These are phyloP conservation scores for Salix arbutifolia DNA, from an alignment of 345 rosid species.

Conservation along the genomic window DNA sequence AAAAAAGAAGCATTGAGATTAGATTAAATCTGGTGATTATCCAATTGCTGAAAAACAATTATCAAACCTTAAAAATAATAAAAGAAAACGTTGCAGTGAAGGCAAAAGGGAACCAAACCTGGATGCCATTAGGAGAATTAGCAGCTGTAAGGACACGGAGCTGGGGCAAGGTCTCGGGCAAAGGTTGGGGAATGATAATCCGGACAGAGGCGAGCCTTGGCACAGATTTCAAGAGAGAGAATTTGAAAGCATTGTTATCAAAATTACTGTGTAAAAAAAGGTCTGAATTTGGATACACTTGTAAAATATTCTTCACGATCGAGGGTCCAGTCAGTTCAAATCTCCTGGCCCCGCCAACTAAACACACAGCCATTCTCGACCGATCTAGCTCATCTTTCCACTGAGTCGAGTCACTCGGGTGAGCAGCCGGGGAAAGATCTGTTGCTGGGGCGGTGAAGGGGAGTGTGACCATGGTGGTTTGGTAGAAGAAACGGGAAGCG, in stretches of 20 bases:
- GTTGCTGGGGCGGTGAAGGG: neutral
- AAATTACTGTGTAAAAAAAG: conserved; percentile 76
- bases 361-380: conserved; percentile 76
- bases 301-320: conserved; percentile 58
- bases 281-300: conserved; percentile 71
- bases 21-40: neutral
- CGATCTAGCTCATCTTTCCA: neutral
- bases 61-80: neutral
- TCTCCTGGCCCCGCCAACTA: conserved; percentile 90
- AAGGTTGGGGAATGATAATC: conserved; percentile 48
- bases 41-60: too few relatives aligned
- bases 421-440: neutral
- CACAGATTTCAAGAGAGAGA: conserved; percentile 52
- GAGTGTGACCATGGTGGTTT: neutral
- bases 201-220: conserved; percentile 71
- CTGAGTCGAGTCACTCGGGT: neutral
- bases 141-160: conserved; percentile 68
- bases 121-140: conserved; percentile 85
- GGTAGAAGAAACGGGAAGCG: conserved; percentile 1
- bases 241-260: conserved; percentile 63
- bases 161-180: conserved; percentile 50
- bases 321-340: conserved; percentile 92
- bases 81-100: too few relatives aligned
- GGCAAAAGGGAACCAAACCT: conserved; percentile 37
- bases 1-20: neutral